Base-by-base conservation (phyloP, 805 yeast genomes). In the Candida multigemmis region DNA sequence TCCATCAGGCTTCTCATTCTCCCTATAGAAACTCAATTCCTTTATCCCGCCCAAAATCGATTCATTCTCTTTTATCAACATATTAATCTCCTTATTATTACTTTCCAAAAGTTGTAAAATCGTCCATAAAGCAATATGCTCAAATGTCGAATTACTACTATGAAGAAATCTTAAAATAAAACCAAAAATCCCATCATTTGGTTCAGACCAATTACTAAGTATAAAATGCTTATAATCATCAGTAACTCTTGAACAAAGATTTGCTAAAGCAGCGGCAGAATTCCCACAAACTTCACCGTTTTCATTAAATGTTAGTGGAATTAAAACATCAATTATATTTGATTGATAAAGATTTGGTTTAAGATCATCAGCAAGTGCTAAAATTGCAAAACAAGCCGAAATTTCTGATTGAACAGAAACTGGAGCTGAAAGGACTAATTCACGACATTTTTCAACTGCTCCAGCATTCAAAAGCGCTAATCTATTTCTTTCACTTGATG, bases 101-200 rank as follows among this genome's bases (percentile, higher is more conserved):
- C 94, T 77, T 55, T 91, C 98, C 38, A 91, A 69, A 37, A 91
- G 68, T 57, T 91, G 98, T 41, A 89, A 66, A 40, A 87, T 79
- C 23, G 96, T 89, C 98, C 98, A 91, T 34, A 87, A 71, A 1
- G 97, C 96, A 56, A 91, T 91, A 52, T 91, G 98, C 57, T 91
- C 97, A 55, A 91, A 91, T 0, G 97, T 91, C 9, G 94, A 80
- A 50, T 87, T 91, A 21, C 79, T 79, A 44, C 85, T 73, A 35
- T 74, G 75, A 45, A 91, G 64, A 50, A 89, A 91, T 43, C 87
- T 65, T 19, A 74, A 65, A 37, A 91, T 66, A 48, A 91, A 91
- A 15, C 86, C 91, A 35, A 74, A 69, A 33, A 91, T 78, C 31
- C 97, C 97, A 33, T 84, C 86, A 26, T 70, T 72, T 22, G 94